phyloP scores from a whole-genome alignment of 2,329 filamentous ascomycete genomes.

The Alternaria viburni region DNA sequence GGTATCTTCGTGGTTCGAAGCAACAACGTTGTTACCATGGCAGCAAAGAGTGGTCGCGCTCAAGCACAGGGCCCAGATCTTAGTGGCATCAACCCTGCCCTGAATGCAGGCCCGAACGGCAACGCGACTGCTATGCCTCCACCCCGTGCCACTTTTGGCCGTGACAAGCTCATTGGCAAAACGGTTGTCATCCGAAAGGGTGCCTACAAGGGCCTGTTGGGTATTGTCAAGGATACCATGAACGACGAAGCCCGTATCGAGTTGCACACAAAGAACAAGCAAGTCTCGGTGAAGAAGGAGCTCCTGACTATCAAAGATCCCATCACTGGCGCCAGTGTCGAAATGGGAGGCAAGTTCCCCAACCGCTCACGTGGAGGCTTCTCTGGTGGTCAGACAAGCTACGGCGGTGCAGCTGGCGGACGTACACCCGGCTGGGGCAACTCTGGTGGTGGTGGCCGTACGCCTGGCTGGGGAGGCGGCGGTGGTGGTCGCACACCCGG shows the following conservation, averaged over 20 bases:
- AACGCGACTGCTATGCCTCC: slow-evolving; percentile 65
- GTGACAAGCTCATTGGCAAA: slow-evolving; percentile 86
- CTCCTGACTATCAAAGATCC: slow-evolving; percentile 84
- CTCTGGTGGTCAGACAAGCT: slow-evolving; percentile 40
- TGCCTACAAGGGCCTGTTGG: slow-evolving; percentile 88
- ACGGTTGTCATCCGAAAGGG: slow-evolving; percentile 89
- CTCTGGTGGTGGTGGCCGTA: slow-evolving; percentile 52
- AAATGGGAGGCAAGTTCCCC: slow-evolving; percentile 55
- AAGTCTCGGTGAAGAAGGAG: slow-evolving; percentile 81
- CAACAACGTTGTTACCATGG: slow-evolving; percentile 84
- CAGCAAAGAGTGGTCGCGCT: slow-evolving; percentile 89
- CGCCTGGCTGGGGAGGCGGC: slow-evolving; percentile 53
- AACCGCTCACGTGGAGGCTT: slow-evolving; percentile 49
- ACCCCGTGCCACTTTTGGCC: slow-evolving; percentile 70
- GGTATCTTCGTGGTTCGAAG: slow-evolving; percentile 88
- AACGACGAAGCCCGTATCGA: slow-evolving; percentile 87
- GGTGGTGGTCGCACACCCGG: slow-evolving; percentile 54
- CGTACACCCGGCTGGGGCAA: slow-evolving; percentile 46
- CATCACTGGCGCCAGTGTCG: slow-evolving; percentile 77
- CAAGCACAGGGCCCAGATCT: slow-evolving; percentile 77
- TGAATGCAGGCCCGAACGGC: slow-evolving; percentile 63
- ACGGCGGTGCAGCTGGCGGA: slow-evolving; percentile 49
- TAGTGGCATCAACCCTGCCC: slow-evolving; percentile 87
- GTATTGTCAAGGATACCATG: slow-evolving; percentile 94
- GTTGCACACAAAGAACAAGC: slow-evolving; percentile 92